Percentiles rank a stretch among this genome's conserved stretches.
These are phyloP conservation scores for Pseudocercospora fuligena DNA, from an alignment of 2,329 filamentous ascomycete genomes.

Conservation along the genomic window DNA sequence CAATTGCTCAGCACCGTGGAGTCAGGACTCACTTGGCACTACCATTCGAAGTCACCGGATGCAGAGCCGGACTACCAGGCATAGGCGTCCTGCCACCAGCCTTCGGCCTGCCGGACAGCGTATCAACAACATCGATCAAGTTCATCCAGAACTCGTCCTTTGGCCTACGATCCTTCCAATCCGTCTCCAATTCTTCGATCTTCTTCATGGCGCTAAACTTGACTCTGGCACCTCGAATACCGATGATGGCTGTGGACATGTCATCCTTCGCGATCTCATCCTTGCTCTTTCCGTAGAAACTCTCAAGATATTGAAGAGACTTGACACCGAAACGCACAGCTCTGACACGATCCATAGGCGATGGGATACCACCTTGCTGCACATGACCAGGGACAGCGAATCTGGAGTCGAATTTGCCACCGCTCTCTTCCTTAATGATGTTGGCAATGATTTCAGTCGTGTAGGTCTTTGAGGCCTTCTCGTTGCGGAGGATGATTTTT, in stretches of 20 bases:
- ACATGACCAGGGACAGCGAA: slow-evolving; percentile 93
- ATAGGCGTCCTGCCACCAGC: slow-evolving; percentile 22
- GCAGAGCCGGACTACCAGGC: slow-evolving; percentile 25
- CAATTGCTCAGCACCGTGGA: not conserved
- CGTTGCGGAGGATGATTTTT: slow-evolving; percentile 94
- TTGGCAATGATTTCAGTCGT: slow-evolving; percentile 90
- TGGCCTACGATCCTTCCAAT: slow-evolving; percentile 89
- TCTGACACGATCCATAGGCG: slow-evolving; percentile 92
- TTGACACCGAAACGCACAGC: slow-evolving; percentile 91
- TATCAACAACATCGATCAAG: slow-evolving; percentile 81
- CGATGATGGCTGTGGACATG: slow-evolving; percentile 79
- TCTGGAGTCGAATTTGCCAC: slow-evolving; percentile 88
- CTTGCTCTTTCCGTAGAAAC: slow-evolving; percentile 68
- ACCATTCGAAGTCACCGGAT: slow-evolving; percentile 16
- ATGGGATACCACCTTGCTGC: slow-evolving; percentile 90
- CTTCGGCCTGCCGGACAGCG: slow-evolving; percentile 70
- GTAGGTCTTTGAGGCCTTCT: slow-evolving; percentile 89
- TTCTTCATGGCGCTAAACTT: slow-evolving; percentile 82
- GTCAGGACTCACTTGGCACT: slow-evolving; percentile 14
- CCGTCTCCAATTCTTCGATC: slow-evolving; percentile 83
- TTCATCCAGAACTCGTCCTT: slow-evolving; percentile 83
- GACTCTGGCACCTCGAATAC: slow-evolving; percentile 86
- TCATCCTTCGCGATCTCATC: slow-evolving; percentile 74
- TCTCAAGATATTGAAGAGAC: slow-evolving; percentile 89
- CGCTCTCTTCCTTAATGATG: slow-evolving; percentile 92